Evolutionary conservation across 2,329 filamentous ascomycete genomes (phyloP).

Genomic region (Shiraia bambusicola): DNA sequence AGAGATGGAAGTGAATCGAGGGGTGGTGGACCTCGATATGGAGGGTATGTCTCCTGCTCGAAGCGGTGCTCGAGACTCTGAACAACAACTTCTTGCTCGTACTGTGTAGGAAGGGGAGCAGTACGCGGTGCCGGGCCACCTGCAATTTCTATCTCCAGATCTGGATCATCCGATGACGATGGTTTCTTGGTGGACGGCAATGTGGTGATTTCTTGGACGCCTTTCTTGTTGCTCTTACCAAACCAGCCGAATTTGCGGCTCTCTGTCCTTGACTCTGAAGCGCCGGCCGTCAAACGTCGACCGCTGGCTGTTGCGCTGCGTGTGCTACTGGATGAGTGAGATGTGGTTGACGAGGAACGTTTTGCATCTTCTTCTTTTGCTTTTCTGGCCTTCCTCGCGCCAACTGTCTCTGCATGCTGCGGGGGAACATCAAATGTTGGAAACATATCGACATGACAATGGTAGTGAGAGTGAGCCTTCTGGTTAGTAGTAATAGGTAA

Average conservation of each 20-base stretch:
- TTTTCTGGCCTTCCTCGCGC: conserved; percentile 25
- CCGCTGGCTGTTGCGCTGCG: conserved; percentile 10
- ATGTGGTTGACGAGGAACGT: conserved; percentile 22
- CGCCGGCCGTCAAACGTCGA: not conserved
- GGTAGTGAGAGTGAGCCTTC: conserved; percentile 7
- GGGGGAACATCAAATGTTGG: conserved; percentile 31
- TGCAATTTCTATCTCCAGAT: conserved; percentile 6
- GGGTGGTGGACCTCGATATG: conserved; percentile 17
- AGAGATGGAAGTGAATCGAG: conserved; percentile 15
- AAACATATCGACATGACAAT: conserved; percentile 20
- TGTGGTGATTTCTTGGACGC: conserved; percentile 26
- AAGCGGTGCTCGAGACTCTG: conserved; percentile 6
- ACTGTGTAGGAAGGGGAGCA: conserved; percentile 8
- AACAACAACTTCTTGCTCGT: conserved; percentile 1
- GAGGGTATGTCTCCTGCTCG: conserved; percentile 8
- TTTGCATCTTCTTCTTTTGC: conserved; percentile 23
- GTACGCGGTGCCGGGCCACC: conserved; percentile 16
- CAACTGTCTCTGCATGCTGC: conserved; percentile 28
- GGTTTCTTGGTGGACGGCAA: conserved; percentile 15
- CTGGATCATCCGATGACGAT: conserved; percentile 1
- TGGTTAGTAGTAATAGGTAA: conserved; percentile 2
- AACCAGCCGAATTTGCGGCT: conserved; percentile 19
- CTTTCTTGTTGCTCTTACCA: conserved; percentile 23
- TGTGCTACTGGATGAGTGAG: conserved; percentile 25
- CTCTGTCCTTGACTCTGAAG: conserved; percentile 16